Base-by-base conservation (phyloP, 257 asterid genomes). In the Leonotis leonurus region DNA sequence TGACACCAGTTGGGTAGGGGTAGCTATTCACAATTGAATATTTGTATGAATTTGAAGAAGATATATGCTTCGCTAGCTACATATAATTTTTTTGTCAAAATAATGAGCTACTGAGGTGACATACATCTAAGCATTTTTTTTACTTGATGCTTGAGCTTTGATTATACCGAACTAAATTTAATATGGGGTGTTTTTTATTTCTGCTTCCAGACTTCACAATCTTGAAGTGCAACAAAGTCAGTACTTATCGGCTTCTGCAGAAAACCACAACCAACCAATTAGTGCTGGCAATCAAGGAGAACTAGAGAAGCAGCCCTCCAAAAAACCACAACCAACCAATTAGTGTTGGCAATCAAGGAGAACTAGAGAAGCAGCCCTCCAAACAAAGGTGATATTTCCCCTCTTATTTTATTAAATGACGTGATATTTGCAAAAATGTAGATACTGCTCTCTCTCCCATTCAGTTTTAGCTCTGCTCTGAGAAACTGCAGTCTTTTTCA, bases 191-290 rank as follows among this genome's bases (percentile, higher is more conserved):
- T 58, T 61, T 69, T 18, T 16, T 61, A 36, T 58, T 64, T 37
- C 60, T 57, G 16, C 44, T 27, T 83, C 72, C 81, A 89, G 99
- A 75, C 78, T 81, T 73, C 81, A 74, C 40, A 85, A 81, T 70
- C 92, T 85, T 68, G n/a, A n/a, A n/a, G n/a, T n/a, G n/a, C 92
- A 95, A 60, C 91, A 87, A 77, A 65, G 77, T 79, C 96, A 89
- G 26, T 79, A 80, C 61, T 55, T 78, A 39, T 63, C 82, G 26
- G 70, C 66, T 78, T 44, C 73, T 62, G 73, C 41, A 61, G 81
- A 68, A 65, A 78, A 45, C 68, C 75, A 77, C 49, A 85, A 65
- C 60, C 84, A 66, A 13, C 64, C 73, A 51, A 64, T 68, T 40
- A 71, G 49, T 70, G 69, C 73, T 70, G 76, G 60, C 58, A 70